These are phyloP conservation scores for Boletus rubroflammeus DNA, from an alignment of 768 basidiomycete species.

Conservation along the genomic window DNA sequence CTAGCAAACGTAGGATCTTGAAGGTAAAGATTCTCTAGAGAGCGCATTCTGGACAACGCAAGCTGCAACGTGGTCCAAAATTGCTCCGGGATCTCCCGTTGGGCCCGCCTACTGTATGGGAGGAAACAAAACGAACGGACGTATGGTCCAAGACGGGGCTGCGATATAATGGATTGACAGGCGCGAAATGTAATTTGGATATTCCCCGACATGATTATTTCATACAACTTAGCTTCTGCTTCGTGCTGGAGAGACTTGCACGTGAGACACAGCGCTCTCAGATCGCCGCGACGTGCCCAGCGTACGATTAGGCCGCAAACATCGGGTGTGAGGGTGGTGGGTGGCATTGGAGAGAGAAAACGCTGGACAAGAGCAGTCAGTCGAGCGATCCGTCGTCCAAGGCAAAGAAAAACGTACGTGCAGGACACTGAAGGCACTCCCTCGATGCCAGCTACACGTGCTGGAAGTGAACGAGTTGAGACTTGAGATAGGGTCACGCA, in stretches of 20 bases:
- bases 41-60: slow-evolving; percentile 42
- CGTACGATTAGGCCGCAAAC: slow-evolving; percentile 40
- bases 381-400: not conserved
- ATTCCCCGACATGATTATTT: slow-evolving; percentile 38
- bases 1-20: slow-evolving; percentile 37
- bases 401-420: not conserved
- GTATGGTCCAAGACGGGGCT: slow-evolving; percentile 36
- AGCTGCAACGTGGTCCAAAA: slow-evolving; percentile 46
- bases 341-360: slow-evolving; percentile 13
- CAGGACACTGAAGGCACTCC: not conserved
- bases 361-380: not conserved
- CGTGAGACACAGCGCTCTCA: slow-evolving; percentile 42
- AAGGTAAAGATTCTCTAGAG: slow-evolving; percentile 43
- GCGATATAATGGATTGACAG: slow-evolving; percentile 36
- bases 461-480: not conserved
- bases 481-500: not conserved
- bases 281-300: slow-evolving; percentile 35
- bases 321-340: slow-evolving; percentile 37
- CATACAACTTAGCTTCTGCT: slow-evolving; percentile 48
- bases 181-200: slow-evolving; percentile 34
- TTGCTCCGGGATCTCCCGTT: slow-evolving; percentile 22
- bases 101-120: slow-evolving; percentile 29
- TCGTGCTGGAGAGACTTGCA: slow-evolving; percentile 46
- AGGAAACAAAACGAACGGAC: slow-evolving; percentile 45
- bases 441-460: not conserved